A percentile compares a stretch with the other conserved stretches of the same genome.
phyloP scores from a whole-genome alignment of 352 stramenopile genomes.

The Pythium aristosporum region DNA sequence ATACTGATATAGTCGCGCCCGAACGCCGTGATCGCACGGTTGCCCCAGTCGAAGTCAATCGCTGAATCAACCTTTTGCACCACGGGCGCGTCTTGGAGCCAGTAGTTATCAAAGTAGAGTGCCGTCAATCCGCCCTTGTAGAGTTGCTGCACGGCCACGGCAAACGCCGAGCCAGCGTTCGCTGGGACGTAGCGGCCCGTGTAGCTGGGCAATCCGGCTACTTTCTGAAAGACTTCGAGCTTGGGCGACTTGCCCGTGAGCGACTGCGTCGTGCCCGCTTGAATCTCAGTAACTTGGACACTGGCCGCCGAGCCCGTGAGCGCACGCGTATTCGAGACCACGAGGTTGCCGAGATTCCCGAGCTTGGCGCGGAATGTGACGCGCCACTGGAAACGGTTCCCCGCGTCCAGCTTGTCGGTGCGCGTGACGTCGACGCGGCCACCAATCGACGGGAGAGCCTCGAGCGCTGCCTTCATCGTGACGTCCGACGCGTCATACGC shows the following conservation, averaged over 20 bases:
- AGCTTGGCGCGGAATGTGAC: conserved; percentile 93
- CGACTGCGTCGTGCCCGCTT: conserved; percentile 61
- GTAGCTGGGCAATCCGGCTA: conserved; percentile 92
- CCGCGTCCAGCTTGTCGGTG: conserved; percentile 56
- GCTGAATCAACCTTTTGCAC: conserved; percentile 83
- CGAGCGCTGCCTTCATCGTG: conserved; percentile 87
- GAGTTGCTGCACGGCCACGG: conserved; percentile 91
- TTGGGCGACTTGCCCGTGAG: conserved; percentile 77
- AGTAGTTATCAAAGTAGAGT: conserved; percentile 97
- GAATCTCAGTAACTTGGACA: conserved; percentile 60
- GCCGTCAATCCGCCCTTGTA: conserved; percentile 85
- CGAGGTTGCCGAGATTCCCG: conserved; percentile 75
- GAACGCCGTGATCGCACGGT: conserved; percentile 90
- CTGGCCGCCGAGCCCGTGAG: conserved; percentile 61
- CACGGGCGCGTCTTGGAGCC: conserved; percentile 91
- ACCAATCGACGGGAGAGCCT: conserved; percentile 81
- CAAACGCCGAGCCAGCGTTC: conserved; percentile 64
- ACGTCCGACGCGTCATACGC: conserved; percentile 83
- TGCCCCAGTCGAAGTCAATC: conserved; percentile 90
- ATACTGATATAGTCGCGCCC: conserved; percentile 95
- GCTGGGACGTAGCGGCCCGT: conserved; percentile 87
- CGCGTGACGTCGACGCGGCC: conserved; percentile 89
- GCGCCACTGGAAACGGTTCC: conserved; percentile 90
- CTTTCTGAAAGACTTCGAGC: conserved; percentile 87
- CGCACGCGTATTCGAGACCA: conserved; percentile 19